Evolutionary conservation across 306 rosid genomes (phyloP), one percentile per base, ranked within the genome.

Genomic region (Dalbergia cochinchinensis): DNA sequence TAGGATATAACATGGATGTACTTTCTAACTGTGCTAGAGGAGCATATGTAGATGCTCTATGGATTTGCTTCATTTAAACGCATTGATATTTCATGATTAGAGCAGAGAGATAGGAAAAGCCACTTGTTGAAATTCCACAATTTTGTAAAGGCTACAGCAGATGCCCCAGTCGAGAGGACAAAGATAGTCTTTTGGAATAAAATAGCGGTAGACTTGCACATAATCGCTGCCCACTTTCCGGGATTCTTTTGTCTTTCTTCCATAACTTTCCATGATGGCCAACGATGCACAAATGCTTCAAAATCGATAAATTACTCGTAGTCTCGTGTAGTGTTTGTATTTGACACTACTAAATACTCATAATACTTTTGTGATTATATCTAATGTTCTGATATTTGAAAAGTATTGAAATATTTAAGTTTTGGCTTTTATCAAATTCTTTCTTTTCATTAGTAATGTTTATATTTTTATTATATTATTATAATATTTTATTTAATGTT

Each of bases 81-180:
- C 87, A 60, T 78, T 64, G 69, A 44, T 73, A 16, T 65, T 19
- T 33, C 31, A 26, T 26, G 5, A 37, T 37, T 6, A 69, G 72
- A 84, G 71, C 69, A 47, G 60, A 47, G 47, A 47, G 47, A 76
- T 71, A 68, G 37, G 54, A 73, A 61, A 64, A 62, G 81, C 31
- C 80, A 82, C 86, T 58, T 64, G 83, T 92, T 48, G 22, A 87
- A 85, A 78, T 87, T 84, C 88, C 68, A 70, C 70, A 64, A 42
- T 18, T 78, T 48, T 73, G 39, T 48, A 54, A 77, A 77, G 13
- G 62, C 11, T 11, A 33, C 16, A 15, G 7, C 14, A 55, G 83
- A 78, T 83, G 51, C 85, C 83, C 85, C 80, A 67, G 50, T 82
- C 65, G 41, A 73, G 73, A 79, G 53, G 91, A 90, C 92, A 89